These are phyloP conservation scores for Umbelopsis sp. DNA, from an alignment of 371 early-diverging fungal species.

Conservation along the genomic window DNA sequence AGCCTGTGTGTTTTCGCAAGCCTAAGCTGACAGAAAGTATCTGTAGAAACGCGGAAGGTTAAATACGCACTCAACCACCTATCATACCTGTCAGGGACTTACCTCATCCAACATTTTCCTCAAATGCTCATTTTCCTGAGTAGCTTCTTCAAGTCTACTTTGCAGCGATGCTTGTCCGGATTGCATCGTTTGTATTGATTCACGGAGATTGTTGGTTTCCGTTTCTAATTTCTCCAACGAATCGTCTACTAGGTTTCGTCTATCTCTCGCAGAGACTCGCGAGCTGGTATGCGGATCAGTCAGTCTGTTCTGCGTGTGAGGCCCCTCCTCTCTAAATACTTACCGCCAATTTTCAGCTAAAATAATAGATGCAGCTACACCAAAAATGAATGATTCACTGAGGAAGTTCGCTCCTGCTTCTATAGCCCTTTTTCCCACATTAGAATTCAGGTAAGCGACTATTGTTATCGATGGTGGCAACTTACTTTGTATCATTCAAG, in stretches of 20 bases:
- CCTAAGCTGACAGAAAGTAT: conserved; percentile 60
- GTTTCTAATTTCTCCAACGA: conserved; percentile 66
- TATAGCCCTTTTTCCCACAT: conserved; percentile 61
- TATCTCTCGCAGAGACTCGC: conserved; percentile 62
- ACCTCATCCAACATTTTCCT: conserved; percentile 56
- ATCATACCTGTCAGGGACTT: neutral
- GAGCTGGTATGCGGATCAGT: conserved; percentile 49
- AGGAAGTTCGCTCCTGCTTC: conserved; percentile 90
- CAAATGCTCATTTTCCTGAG: conserved; percentile 52
- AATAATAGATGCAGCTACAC: conserved; percentile 81
- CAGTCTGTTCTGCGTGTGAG: neutral
- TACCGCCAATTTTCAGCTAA: conserved; percentile 69
- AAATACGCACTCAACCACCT: neutral
- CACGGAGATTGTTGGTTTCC: conserved; percentile 43
- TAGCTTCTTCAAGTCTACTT: conserved; percentile 45
- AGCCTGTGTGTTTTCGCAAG: conserved; percentile 54
- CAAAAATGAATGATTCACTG: conserved; percentile 84
- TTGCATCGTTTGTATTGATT: conserved; percentile 43
- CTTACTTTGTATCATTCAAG: conserved; percentile 75
- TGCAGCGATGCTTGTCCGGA: conserved; percentile 34
- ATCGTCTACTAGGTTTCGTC: conserved; percentile 73
- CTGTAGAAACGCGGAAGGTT: conserved; percentile 17
- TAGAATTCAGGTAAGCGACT: no score
- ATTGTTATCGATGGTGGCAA: no score
- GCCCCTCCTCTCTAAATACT: conserved; percentile 1